phyloP scores from a whole-genome alignment of 768 basidiomycete species.

The Cytidiella melzeri region DNA sequence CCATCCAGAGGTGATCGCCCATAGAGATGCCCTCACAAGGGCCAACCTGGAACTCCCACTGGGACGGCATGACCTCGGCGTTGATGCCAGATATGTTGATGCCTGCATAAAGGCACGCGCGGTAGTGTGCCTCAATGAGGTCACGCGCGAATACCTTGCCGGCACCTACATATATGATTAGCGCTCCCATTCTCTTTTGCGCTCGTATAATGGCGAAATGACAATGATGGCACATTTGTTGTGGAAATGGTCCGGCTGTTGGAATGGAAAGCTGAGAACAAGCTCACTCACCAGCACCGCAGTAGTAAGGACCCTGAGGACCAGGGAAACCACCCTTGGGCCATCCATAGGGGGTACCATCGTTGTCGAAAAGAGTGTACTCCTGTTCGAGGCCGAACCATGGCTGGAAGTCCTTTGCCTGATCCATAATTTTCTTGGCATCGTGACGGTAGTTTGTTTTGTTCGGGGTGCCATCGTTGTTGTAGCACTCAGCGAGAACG shows the following conservation, averaged over 20 bases:
- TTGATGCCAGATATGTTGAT: conserved; percentile 99
- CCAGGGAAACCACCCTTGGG: conserved; percentile 99
- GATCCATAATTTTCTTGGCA: conserved; percentile 93
- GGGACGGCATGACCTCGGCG: conserved; percentile 98
- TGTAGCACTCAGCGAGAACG: conserved; percentile 95
- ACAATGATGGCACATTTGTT: no score
- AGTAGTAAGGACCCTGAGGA: conserved; percentile 99
- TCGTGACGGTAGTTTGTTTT: conserved; percentile 93
- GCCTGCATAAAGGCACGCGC: conserved; percentile 90
- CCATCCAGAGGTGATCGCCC: conserved; percentile 99
- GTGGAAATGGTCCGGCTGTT: neutral
- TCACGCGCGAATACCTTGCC: conserved; percentile 99
- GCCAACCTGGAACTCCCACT: conserved; percentile 99
- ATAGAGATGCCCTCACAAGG: conserved; percentile 96
- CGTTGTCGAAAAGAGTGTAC: conserved; percentile 94
- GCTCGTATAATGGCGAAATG: conserved; percentile 3
- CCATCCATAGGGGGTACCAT: conserved; percentile 91
- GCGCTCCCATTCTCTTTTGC: no score
- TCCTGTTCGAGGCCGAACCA: conserved; percentile 99
- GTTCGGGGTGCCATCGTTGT: conserved; percentile 98
- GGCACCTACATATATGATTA: conserved; percentile 53
- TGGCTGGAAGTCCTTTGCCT: conserved; percentile 69
- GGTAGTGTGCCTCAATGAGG: conserved; percentile 98
- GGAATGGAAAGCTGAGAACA: conserved; percentile 2
- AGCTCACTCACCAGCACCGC: conserved; percentile 79